phyloP scores from a whole-genome alignment of 495 filamentous ascomycete species.

The Lasiosphaeriaceae sp. region DNA sequence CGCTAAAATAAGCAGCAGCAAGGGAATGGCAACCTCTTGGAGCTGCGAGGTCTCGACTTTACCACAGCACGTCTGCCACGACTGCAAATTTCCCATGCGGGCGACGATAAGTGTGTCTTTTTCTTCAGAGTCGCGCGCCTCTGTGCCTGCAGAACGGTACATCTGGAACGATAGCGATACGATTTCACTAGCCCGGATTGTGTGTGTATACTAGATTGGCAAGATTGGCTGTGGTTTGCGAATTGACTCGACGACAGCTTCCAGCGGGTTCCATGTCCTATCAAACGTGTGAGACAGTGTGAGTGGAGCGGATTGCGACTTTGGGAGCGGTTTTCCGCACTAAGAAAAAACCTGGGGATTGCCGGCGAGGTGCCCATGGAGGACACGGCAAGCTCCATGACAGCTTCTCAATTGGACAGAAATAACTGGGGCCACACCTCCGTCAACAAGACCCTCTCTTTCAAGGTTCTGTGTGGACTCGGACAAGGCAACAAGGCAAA shows the following conservation, averaged over 20 bases:
- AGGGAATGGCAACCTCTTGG: not conserved
- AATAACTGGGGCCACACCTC: not conserved
- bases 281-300: not conserved
- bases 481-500: no score
- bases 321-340: not conserved
- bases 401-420: not conserved
- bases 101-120: not conserved
- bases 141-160: not conserved
- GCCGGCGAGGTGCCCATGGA: not conserved
- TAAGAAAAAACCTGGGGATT: not conserved
- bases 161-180: no score
- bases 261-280: not conserved
- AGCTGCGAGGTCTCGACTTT: not conserved
- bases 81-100: not conserved
- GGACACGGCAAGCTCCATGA: not conserved
- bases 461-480: no score
- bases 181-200: no score
- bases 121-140: not conserved
- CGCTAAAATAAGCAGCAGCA: conserved; percentile 15
- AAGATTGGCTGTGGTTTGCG: not conserved
- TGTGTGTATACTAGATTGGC: no score
- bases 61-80: not conserved
- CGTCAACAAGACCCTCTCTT: no score
- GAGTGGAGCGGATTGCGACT: no score
- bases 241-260: not conserved